Conservation (phyloP, 352 stramenopile genomes). For the Thalassiosira exigua region DNA sequence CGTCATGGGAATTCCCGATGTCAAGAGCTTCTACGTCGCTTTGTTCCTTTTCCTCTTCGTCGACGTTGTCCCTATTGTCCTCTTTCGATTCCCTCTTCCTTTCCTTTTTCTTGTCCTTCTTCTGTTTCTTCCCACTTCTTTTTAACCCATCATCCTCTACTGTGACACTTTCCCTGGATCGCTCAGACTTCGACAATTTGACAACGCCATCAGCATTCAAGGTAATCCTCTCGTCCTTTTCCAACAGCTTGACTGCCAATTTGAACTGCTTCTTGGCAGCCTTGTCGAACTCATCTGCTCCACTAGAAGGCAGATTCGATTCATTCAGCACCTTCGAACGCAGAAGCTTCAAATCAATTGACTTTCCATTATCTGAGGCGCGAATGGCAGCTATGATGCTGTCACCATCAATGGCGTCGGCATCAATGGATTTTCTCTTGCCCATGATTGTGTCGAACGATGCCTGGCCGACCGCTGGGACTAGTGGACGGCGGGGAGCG, state of each 20-base stretch:
- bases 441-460: slow-evolving; percentile 15
- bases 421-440: slow-evolving; percentile 9
- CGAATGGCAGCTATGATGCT: slow-evolving; percentile 41
- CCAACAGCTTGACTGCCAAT: slow-evolving; percentile 70
- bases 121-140: slow-evolving; percentile 66
- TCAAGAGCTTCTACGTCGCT: slow-evolving; percentile 18
- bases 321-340: slow-evolving; percentile 68
- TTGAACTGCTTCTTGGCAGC: slow-evolving; percentile 83
- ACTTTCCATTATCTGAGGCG: slow-evolving; percentile 56
- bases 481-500: no score
- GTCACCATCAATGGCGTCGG: background rate
- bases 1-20: background rate
- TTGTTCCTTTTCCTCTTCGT: slow-evolving; percentile 23
- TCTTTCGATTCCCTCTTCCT: slow-evolving; percentile 61
- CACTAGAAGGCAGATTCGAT: slow-evolving; percentile 35
- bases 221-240: slow-evolving; percentile 69
- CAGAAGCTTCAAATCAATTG: slow-evolving; percentile 75
- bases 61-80: slow-evolving; percentile 34
- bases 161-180: slow-evolving; percentile 13
- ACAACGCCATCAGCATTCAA: slow-evolving; percentile 76
- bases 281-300: slow-evolving; percentile 73
- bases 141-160: slow-evolving; percentile 64
- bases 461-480: no score
- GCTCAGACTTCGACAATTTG: slow-evolving; percentile 62
- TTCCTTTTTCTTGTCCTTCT: slow-evolving; percentile 72